phyloP scores from a whole-genome alignment of 495 filamentous ascomycete species.

The Lentithecium fluviatile region DNA sequence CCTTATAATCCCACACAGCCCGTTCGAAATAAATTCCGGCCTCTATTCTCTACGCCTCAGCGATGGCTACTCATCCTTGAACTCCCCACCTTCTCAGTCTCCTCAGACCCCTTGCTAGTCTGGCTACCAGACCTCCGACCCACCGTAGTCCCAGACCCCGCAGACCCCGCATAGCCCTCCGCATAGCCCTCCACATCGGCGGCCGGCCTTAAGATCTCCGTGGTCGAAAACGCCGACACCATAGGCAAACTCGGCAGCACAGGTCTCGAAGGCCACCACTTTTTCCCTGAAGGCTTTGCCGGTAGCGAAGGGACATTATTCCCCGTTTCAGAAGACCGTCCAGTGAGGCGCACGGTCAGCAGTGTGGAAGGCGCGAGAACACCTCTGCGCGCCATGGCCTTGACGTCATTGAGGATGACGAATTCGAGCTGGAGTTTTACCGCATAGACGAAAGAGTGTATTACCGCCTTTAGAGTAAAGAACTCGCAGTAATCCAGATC shows the following conservation, averaged over 20 bases:
- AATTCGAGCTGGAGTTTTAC: neutral
- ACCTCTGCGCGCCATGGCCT: neutral
- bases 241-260: neutral
- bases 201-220: no score
- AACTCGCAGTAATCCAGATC: neutral
- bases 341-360: neutral
- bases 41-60: no score
- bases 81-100: no score
- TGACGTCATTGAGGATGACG: neutral
- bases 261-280: neutral
- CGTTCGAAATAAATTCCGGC: no score
- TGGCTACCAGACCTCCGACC: no score
- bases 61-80: no score
- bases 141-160: no score
- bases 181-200: no score
- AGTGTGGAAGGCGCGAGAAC: neutral
- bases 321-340: neutral
- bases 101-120: no score
- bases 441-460: neutral
- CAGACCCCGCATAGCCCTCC: no score
- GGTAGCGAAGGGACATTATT: neutral
- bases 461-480: neutral
- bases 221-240: no score
- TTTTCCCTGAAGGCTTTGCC: neutral
- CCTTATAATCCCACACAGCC: no score